Base-by-base conservation (phyloP, 2,329 filamentous ascomycete genomes). In the Pseudogymnoascus sp. region DNA sequence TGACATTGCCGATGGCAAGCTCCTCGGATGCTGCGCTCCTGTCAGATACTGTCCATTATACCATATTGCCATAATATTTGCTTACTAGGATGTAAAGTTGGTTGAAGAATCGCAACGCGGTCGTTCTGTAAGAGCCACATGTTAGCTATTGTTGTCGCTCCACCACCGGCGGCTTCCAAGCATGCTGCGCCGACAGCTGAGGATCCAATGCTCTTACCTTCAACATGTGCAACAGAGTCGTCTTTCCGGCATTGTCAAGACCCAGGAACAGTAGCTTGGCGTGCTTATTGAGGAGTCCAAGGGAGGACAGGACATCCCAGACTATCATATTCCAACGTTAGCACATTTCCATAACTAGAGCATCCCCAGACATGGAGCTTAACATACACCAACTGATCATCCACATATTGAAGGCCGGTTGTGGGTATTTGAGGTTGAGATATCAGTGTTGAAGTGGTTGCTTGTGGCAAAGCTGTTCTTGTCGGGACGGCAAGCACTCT, bases 161-260 rank as follows among this genome's bases (percentile, higher is more conserved):
- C 18, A 32, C 59, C 25, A 32, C 12, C 54, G 25, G 16, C 14
- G 14, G n/a, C 32, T 12, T 60, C 28, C 47, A 28, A 59, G 28
- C 32, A 34, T 37, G 14, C 54, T 38, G 6, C 32, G 6, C 18
- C 25, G 6, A n/a, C 22, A 22, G 61, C 47, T 62, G 59, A 60
- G 57, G 34, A 61, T 35, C n/a, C 59, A 58, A 41, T 57, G 61
- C 57, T 68, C 82, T 70, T 76, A 91, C 89, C 89, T 96, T 96
- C 77, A 96, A 77, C 91, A 96, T 96, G 78, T 96, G 91, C 73
- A 96, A 79, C 69, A 96, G 80, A 47, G 91, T 96, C 60, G 91
- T 96, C 82, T 96, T 96, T 77, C 91, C 91, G 59, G 91, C 91
- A 79, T 96, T 96, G 75, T 96, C 91, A 65, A 96, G 87, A 69